Base-by-base conservation (phyloP, 2,329 filamentous ascomycete species). In the Neurospora sp. region DNA sequence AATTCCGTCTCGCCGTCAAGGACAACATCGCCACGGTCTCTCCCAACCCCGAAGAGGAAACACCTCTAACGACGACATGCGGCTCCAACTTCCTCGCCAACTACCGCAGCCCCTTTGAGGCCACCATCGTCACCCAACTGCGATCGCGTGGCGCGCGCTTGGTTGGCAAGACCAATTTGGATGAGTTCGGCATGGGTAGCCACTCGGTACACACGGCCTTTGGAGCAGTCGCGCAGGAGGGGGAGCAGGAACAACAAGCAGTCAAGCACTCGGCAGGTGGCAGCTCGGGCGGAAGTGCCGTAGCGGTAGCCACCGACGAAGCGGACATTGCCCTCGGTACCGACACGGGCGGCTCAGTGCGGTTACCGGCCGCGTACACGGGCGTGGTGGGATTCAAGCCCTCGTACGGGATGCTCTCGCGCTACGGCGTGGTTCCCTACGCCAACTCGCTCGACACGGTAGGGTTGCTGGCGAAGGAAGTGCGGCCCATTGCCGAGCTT, bases 371-470 rank as follows among this genome's bases (percentile, higher is more conserved):
- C 15, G 92, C 94, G 1, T 97, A 96, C 78, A 93, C 91, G 8
- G 91, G 92, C 3, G 86, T 90, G 0, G 85, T 95, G 17, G 94
- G 94, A 0, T 97, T 94, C 80, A 97, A 97, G 80, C 94, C 94
- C 1, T 96, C 92, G 37, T 97, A 97, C 77, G 94, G 94, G 17
- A 86, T 95, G 81, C 80, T 97, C 38, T 96, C 92, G 65, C 86
- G 94, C 71, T 92, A 89, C 83, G 94, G 94, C 1, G 92, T 97
- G 2, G 88, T 97, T 67, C 91, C 93, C 15, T 97, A 97, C 78
- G 94, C 94, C 8, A 97, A 97, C 79, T 97, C 92, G 1, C 82
- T 97, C 8, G 94, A 97, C 77, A 97, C 94, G 0, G 92, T 97
- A 8, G 94, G 94, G 0, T 84, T 97, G 3, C 74, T 97, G 62